phyloP scores from a whole-genome alignment of 2,329 filamentous ascomycete genomes.

The Sarocladium strictum region DNA sequence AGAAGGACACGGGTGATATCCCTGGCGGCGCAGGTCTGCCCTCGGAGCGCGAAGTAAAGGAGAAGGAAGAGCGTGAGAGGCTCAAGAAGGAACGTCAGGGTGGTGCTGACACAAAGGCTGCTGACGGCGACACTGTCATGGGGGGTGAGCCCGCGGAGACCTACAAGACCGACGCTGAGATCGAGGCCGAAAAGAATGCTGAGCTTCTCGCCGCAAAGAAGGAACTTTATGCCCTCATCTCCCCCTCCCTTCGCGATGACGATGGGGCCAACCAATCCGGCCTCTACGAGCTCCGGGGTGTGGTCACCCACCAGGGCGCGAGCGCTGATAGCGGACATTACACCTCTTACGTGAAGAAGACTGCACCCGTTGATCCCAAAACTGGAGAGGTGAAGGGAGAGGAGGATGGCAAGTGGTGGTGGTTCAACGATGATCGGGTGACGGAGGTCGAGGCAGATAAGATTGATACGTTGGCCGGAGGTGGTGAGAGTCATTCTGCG shows the following conservation, averaged over 20 bases:
- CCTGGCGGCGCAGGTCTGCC: constrained; percentile 40
- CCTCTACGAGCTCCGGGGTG: constrained; percentile 86
- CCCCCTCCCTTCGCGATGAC: constrained; percentile 68
- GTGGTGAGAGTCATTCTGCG: constrained; percentile 80
- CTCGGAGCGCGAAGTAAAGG: constrained; percentile 46
- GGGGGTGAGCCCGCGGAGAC: constrained; percentile 42
- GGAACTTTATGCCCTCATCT: constrained; percentile 74
- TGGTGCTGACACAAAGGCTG: constrained; percentile 20
- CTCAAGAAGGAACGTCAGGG: constrained; percentile 43
- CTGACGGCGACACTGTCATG: constrained; percentile 68
- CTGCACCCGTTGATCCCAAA: constrained; percentile 62
- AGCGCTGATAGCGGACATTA: constrained; percentile 98
- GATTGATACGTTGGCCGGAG: constrained; percentile 83
- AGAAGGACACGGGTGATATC: constrained; percentile 39
- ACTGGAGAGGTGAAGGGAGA: constrained; percentile 66
- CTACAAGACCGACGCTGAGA: constrained; percentile 90
- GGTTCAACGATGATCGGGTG: constrained; percentile 99
- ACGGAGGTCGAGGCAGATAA: constrained; percentile 86
- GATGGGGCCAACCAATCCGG: constrained; percentile 87
- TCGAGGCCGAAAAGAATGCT: constrained; percentile 77
- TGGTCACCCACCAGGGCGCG: constrained; percentile 94
- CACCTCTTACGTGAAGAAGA: constrained; percentile 96
- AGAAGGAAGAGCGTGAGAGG: constrained; percentile 42
- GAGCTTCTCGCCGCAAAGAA: constrained; percentile 77
- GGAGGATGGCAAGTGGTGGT: constrained; percentile 98